phyloP scores from a whole-genome alignment of 768 basidiomycete genomes.

The Lanmaoa rubissima region DNA sequence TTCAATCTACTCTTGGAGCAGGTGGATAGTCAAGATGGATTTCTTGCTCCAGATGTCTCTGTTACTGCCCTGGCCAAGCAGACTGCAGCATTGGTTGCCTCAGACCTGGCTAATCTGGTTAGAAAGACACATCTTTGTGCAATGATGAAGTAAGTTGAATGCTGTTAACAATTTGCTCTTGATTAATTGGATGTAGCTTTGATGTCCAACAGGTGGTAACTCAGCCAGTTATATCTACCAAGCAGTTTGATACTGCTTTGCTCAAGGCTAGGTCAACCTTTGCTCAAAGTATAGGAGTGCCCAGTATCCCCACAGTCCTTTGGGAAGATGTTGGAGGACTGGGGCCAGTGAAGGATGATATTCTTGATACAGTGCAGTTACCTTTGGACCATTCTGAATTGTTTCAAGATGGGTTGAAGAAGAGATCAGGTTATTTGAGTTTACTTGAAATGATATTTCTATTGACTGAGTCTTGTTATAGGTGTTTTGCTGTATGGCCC shows the following conservation, averaged over 20 bases:
- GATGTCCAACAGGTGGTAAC: not conserved
- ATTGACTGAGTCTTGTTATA: conserved; percentile 26
- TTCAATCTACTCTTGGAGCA: conserved; percentile 50
- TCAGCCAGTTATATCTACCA: conserved; percentile 31
- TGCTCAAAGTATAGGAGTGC: conserved; percentile 93
- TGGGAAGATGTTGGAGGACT: conserved; percentile 99
- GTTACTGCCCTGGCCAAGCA: conserved; percentile 71
- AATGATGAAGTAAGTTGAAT: conserved; percentile 15
- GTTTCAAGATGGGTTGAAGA: conserved; percentile 89
- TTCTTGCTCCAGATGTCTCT: conserved; percentile 75
- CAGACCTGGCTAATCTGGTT: conserved; percentile 74
- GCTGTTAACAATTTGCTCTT: not conserved
- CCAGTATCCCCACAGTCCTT: conserved; percentile 89
- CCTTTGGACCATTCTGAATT: conserved; percentile 89
- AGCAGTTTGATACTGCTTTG: conserved; percentile 75
- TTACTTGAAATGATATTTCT: not conserved
- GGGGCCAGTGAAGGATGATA: conserved; percentile 82
- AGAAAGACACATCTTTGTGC: conserved; percentile 55
- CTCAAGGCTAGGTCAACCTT: conserved; percentile 71
- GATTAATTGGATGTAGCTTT: conserved; percentile 2
- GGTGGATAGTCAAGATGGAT: conserved; percentile 37
- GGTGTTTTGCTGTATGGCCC: conserved; percentile 93
- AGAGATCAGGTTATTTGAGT: conserved; percentile 71
- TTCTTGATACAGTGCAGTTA: conserved; percentile 92
- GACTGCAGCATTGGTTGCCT: conserved; percentile 87